phyloP scores from a whole-genome alignment of 192 early-diverging fungal genomes.

The Podila epigama region DNA sequence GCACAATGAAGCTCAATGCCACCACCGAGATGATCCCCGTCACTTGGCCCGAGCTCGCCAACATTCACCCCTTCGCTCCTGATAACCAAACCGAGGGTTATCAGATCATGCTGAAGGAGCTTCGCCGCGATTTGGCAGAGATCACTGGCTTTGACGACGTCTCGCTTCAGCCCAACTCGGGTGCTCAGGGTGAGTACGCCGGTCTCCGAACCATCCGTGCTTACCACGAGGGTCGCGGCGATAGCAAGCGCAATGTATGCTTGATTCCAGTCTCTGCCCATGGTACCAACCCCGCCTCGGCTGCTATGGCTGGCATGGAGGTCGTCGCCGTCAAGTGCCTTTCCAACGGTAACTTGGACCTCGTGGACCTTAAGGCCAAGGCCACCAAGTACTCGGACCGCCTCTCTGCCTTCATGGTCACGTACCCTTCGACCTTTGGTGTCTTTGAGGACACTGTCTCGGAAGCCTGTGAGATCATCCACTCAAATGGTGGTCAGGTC shows the following conservation, averaged over 20 bases:
- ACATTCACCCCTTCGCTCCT: constrained; percentile 98
- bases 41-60: constrained; percentile 96
- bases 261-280: constrained; percentile 99
- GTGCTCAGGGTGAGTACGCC: constrained; percentile 99
- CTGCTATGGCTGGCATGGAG: constrained; percentile 96
- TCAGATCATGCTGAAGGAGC: constrained; percentile 84
- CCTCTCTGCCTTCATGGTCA: constrained; percentile 98
- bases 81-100: constrained; percentile 95
- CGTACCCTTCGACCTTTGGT: constrained; percentile 99
- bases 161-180: constrained; percentile 98
- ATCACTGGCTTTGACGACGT: constrained; percentile 95
- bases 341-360: constrained; percentile 91
- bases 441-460: constrained; percentile 93
- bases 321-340: constrained; percentile 95
- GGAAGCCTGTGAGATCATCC: constrained; percentile 91
- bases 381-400: constrained; percentile 85
- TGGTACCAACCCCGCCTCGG: constrained; percentile 99
- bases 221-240: constrained; percentile 87
- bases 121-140: constrained; percentile 87
- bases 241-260: constrained; percentile 89
- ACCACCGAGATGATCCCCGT: constrained; percentile 99
- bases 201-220: constrained; percentile 94
- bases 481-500: constrained; percentile 94
- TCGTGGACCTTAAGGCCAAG: constrained; percentile 88
- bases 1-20: constrained; percentile 99